Evolutionary conservation across 768 basidiomycete genomes (phyloP).

Genomic region (Lepiota brunneoincarnata): DNA sequence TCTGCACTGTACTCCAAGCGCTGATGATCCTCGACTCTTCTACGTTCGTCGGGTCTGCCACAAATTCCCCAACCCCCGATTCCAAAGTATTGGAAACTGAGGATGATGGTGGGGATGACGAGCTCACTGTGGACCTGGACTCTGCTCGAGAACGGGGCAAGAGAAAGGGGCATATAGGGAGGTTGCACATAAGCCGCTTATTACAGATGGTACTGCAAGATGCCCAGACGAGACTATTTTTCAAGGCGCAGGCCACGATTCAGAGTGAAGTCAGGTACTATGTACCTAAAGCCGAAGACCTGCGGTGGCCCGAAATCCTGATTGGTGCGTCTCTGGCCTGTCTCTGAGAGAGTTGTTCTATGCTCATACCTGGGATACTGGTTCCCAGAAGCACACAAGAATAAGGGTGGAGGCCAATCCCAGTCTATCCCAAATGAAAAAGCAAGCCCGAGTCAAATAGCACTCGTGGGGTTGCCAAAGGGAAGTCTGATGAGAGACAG

Average conservation of each 20-base stretch:
- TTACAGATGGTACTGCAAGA: constrained; percentile 92
- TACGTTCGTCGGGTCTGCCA: constrained; percentile 17
- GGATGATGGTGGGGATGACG: constrained; percentile 21
- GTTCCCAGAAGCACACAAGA: neutral
- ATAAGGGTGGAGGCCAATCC: neutral
- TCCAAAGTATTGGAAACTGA: constrained; percentile 19
- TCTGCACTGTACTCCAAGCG: constrained; percentile 94
- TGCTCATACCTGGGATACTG: neutral
- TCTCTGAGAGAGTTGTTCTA: neutral
- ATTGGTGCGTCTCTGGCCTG: constrained; percentile 45
- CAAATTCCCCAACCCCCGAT: constrained; percentile 12
- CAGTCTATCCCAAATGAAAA: constrained; percentile 42
- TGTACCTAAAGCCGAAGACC: constrained; percentile 70
- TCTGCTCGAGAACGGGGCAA: constrained; percentile 32
- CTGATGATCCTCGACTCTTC: constrained; percentile 90
- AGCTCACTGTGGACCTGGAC: constrained; percentile 40
- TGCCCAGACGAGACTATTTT: constrained; percentile 92
- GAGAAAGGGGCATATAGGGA: constrained; percentile 17
- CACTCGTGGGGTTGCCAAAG: constrained; percentile 2
- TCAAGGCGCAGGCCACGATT: constrained; percentile 92
- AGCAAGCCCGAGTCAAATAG: constrained; percentile 60
- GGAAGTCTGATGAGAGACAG: constrained; percentile 57
- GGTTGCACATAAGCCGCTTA: constrained; percentile 77
- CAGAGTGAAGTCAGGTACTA: constrained; percentile 88
- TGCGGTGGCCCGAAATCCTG: constrained; percentile 85